phyloP scores from a whole-genome alignment of 1,139 yeast species.

The Arxiozyma slooffiae region DNA sequence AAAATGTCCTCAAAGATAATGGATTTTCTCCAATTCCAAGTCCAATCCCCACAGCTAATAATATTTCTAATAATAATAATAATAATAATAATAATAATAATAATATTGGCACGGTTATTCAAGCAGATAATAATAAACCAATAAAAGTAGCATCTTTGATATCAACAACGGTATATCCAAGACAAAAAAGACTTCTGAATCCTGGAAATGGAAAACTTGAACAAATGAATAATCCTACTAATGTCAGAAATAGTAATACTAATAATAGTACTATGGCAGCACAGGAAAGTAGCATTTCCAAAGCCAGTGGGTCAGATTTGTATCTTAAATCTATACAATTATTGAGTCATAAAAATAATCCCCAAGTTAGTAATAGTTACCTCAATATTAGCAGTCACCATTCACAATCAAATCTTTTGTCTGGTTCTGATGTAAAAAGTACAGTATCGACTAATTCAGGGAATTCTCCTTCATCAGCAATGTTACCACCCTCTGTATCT shows the following conservation, averaged over 20 bases:
- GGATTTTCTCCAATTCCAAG: not conserved
- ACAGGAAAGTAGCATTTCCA: not conserved
- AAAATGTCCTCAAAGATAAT: not conserved
- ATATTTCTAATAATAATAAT: too few species aligned
- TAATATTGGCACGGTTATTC: not conserved
- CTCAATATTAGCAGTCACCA: not conserved
- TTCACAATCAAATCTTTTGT: not conserved
- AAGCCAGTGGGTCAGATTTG: not conserved
- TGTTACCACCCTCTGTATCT: not conserved
- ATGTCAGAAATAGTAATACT: too few species aligned
- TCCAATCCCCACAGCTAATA: not conserved
- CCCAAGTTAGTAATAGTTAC: not conserved
- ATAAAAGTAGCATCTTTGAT: conserved; percentile 3
- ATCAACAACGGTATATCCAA: not conserved
- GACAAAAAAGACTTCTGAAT: not conserved
- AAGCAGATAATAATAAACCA: not conserved
- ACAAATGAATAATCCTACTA: not conserved
- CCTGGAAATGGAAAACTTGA: conserved; percentile 1
- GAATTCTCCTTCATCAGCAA: not conserved
- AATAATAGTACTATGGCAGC: not conserved
- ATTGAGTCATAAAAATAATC: not conserved
- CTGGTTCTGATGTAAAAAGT: not conserved
- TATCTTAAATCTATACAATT: not conserved
- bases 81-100: too few species aligned
- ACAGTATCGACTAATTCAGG: not conserved